Evolutionary conservation across 2,329 filamentous ascomycete species (phyloP).

Genomic region (Fusarium gaditjirri): DNA sequence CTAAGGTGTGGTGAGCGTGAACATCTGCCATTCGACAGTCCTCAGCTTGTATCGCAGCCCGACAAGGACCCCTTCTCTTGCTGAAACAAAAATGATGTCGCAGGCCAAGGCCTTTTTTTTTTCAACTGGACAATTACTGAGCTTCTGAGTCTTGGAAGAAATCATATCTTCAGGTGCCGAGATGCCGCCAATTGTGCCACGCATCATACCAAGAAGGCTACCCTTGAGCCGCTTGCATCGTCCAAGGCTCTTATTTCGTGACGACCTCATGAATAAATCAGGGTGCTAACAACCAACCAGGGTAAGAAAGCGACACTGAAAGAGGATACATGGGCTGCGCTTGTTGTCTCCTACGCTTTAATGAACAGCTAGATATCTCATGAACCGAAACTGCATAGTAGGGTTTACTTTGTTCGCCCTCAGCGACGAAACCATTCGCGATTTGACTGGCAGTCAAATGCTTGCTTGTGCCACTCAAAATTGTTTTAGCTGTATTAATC

Average conservation of each 20-base stretch:
- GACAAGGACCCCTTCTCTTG: constrained; percentile 12
- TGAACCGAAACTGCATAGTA: background rate
- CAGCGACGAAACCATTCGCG: background rate
- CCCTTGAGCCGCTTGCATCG: constrained; percentile 34
- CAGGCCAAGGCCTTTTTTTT: constrained; percentile 5
- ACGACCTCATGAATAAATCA: background rate
- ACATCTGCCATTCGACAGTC: constrained; percentile 24
- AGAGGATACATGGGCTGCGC: background rate
- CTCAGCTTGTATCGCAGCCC: constrained; percentile 1
- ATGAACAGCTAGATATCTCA: background rate
- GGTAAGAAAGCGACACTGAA: background rate
- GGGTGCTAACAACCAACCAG: background rate
- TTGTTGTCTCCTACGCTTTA: background rate
- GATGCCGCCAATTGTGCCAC: constrained; percentile 10
- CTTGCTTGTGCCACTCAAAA: too few species aligned
- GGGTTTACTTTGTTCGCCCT: background rate
- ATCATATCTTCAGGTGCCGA: constrained; percentile 11
- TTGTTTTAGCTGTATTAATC: background rate
- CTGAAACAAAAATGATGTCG: constrained; percentile 42
- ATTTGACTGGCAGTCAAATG: background rate
- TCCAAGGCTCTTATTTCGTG: constrained; percentile 23
- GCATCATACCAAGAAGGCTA: constrained; percentile 20
- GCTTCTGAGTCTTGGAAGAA: background rate
- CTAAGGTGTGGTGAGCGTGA: constrained; percentile 24
- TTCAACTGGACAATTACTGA: constrained; percentile 21